Base-by-base conservation (phyloP, 116 monocot genomes). In the Papilionanthe hybrid region DNA sequence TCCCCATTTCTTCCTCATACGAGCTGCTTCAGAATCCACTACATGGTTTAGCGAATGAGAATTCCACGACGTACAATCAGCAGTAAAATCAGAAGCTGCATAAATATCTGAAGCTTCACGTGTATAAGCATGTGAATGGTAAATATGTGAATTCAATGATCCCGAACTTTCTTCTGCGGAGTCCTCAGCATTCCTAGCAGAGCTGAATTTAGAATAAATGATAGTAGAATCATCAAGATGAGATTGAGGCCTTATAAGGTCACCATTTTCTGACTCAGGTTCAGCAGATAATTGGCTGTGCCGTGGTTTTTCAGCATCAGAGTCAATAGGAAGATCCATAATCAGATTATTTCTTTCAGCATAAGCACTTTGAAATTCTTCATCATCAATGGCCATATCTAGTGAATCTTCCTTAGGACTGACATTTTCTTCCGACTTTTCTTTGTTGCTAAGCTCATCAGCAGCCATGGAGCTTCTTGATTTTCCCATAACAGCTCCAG, bases 1-100 rank as follows among this genome's bases (percentile, higher is more conserved):
- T 65, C 94, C 98, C 98, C 98, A 98, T 78, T 98, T 98, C 77
- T 94, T 98, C 77, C 98, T 88, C 88, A 91, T 92, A 48, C 88
- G 84, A 42, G 89, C 84, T 72, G 86, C 89, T 78, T 95, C 95
- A 75, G 88, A 82, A 73, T 95, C 92, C 80, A 83, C 88, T 78
- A 89, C 86, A 27, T 92, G 90, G 74, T 83, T 86, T 29, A 92
- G 75, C 9, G 88, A 82, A 78, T 90, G 86, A 79, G 88, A 92
- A 74, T 82, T 96, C 90, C 96, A 96, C 19, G 92, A 85, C 48
- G 94, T 85, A 80, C 94, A 91, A 55, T 85, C 93, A 27, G 69
- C 49, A 67, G 92, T 89, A 83, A 91, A 98, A 81, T 94, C 91
- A 9, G 86, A 78, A 76, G 89, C 89, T 75, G 87, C 96, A 86